Evolutionary conservation across 1,284 basidiomycete species (phyloP).

Genomic region (Fistulinella cinereoalba): DNA sequence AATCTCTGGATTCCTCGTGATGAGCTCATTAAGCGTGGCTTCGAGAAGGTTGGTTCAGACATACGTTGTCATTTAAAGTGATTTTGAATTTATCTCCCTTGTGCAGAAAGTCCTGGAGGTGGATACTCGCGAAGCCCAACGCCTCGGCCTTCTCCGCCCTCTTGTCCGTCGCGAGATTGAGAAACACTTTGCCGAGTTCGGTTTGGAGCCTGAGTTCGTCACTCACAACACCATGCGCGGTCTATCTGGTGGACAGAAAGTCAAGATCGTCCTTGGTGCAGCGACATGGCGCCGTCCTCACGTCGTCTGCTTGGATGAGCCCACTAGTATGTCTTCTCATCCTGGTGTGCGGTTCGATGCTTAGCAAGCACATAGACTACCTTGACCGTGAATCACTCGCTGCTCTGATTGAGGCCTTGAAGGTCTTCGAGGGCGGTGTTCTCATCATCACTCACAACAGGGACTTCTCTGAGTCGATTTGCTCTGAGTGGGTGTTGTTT

Average conservation of each 20-base stretch:
- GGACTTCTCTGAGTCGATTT: slow-evolving; percentile 96
- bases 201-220: slow-evolving; percentile 95
- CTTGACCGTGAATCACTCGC: slow-evolving; percentile 97
- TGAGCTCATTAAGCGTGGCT: slow-evolving; percentile 95
- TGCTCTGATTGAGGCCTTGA: slow-evolving; percentile 93
- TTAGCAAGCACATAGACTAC: slow-evolving; percentile 60
- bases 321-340: slow-evolving; percentile 65
- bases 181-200: slow-evolving; percentile 96
- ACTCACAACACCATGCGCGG: slow-evolving; percentile 97
- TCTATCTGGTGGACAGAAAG: slow-evolving; percentile 99
- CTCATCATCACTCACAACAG: slow-evolving; percentile 96
- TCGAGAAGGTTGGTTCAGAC: slow-evolving; percentile 72
- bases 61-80: not conserved
- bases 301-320: slow-evolving; percentile 96
- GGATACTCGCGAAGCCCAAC: slow-evolving; percentile 96
- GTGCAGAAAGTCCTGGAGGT: slow-evolving; percentile 91
- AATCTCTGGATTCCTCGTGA: slow-evolving; percentile 97
- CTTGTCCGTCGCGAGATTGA: slow-evolving; percentile 97
- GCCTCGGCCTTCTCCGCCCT: slow-evolving; percentile 92
- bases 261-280: slow-evolving; percentile 98
- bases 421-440: slow-evolving; percentile 96
- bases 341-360: not conserved
- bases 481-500: slow-evolving; percentile 58
- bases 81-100: not conserved
- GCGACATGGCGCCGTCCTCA: slow-evolving; percentile 98